Conservation (phyloP, 257 asterid species). For the Fraxinus pennsylvanica region DNA sequence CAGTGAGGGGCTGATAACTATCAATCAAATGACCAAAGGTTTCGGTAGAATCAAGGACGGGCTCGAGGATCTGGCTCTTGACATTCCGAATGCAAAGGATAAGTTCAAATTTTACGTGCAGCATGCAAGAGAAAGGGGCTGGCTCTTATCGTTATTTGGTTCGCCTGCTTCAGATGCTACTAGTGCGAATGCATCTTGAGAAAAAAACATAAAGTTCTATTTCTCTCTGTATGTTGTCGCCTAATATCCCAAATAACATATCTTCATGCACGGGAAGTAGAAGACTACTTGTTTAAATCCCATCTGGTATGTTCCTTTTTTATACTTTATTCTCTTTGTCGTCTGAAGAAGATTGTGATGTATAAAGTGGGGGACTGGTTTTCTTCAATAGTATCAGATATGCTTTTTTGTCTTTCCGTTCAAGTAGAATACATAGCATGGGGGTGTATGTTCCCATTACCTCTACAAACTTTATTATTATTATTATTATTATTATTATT, state of each 20-base stretch:
- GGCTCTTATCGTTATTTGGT: constrained; percentile 56
- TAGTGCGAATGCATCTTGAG: constrained; percentile 30
- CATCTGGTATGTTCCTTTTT: not conserved
- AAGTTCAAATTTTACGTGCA: constrained; percentile 64
- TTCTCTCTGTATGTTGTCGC: constrained; percentile 29
- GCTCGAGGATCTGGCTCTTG: constrained; percentile 92
- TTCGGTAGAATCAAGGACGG: constrained; percentile 83
- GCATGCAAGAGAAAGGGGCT: constrained; percentile 58
- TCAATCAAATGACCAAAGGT: constrained; percentile 94
- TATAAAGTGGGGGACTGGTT: not conserved
- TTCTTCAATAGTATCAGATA: not conserved
- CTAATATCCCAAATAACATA: not conserved
- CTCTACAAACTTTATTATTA: too few relatives aligned
- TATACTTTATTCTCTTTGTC: not conserved
- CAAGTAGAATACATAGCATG: not conserved
- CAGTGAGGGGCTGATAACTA: constrained; percentile 85
- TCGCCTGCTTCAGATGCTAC: constrained; percentile 30
- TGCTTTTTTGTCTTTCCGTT: not conserved
- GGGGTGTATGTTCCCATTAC: too few relatives aligned
- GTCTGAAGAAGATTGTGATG: not conserved
- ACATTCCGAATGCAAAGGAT: constrained; percentile 85
- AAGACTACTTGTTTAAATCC: not conserved
- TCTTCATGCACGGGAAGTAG: constrained; percentile 17
- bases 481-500: too few relatives aligned
- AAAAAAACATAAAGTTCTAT: constrained; percentile 17